These are phyloP conservation scores for Mucor saturninus DNA, from an alignment of 371 early-diverging fungal species.

Conservation along the genomic window DNA sequence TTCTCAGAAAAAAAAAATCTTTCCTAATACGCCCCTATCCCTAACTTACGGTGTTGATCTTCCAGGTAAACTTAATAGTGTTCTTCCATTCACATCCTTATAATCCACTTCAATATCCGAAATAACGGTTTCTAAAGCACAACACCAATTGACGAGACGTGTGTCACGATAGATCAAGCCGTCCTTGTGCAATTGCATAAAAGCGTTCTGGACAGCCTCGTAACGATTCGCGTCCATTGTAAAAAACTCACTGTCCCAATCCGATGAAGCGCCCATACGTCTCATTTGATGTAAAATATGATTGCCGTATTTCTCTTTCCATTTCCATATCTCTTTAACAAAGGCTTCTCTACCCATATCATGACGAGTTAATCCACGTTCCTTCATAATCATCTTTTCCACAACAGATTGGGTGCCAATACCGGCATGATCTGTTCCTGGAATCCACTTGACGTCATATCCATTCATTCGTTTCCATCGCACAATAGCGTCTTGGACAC, in stretches of 20 bases:
- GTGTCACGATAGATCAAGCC: conserved; percentile 92
- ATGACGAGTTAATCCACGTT: conserved; percentile 56
- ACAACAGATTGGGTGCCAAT: conserved; percentile 98
- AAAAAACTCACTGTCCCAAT: conserved; percentile 87
- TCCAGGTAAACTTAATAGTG: conserved; percentile 72
- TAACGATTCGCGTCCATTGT: conserved; percentile 87
- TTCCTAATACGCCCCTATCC: background rate
- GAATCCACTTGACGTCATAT: conserved; percentile 84
- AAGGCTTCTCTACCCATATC: conserved; percentile 86
- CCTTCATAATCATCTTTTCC: conserved; percentile 83
- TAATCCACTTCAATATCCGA: conserved; percentile 95
- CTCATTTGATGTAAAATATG: conserved; percentile 65
- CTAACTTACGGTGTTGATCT: conserved; percentile 54
- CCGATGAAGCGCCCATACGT: conserved; percentile 84
- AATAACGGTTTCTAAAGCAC: conserved; percentile 90
- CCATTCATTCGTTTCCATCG: conserved; percentile 92
- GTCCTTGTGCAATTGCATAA: conserved; percentile 84
- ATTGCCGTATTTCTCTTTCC: conserved; percentile 76
- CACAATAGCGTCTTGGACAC: conserved; percentile 87
- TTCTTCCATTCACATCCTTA: conserved; percentile 64
- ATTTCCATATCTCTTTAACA: conserved; percentile 84
- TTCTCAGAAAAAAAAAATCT: conserved; percentile 1
- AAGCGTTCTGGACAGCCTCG: conserved; percentile 87
- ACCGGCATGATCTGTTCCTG: conserved; percentile 98
- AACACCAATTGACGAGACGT: conserved; percentile 95